phyloP scores from a whole-genome alignment of 805 yeast species.

The Pichia cephalocereana region DNA sequence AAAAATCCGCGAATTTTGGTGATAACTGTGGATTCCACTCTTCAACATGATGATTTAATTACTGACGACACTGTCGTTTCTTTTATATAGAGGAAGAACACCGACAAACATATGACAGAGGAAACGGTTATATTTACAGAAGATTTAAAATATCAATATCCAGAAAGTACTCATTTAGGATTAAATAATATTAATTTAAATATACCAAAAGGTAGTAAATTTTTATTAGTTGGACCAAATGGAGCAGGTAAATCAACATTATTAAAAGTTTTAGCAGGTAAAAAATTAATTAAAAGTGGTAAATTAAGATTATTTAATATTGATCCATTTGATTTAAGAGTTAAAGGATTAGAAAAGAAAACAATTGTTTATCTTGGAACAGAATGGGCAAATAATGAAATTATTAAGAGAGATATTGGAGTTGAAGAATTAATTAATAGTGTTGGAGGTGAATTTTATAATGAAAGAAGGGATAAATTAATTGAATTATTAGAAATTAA shows the following conservation, averaged over 20 bases:
- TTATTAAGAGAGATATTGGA: constrained; percentile 85
- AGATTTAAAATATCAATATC: constrained; percentile 61
- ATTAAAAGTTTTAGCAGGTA: constrained; percentile 79
- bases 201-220: constrained; percentile 64
- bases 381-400: constrained; percentile 92
- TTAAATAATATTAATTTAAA: constrained; percentile 51
- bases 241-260: constrained; percentile 97
- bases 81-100: no score
- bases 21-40: no score
- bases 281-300: constrained; percentile 73
- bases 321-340: constrained; percentile 58
- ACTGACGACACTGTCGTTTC: no score
- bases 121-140: constrained; percentile 46
- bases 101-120: background rate
- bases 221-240: constrained; percentile 82
- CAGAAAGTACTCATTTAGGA: constrained; percentile 51
- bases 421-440: constrained; percentile 70
- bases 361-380: constrained; percentile 76
- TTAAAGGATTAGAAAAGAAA: constrained; percentile 9
- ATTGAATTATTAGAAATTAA: constrained; percentile 78
- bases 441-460: constrained; percentile 66
- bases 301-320: constrained; percentile 63
- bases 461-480: constrained; percentile 69
- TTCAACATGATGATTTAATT: no score
- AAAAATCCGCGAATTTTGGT: no score